Evolutionary conservation across 73 alveolate genomes (phyloP).

Genomic region (Paramecium pentaurelia): DNA sequence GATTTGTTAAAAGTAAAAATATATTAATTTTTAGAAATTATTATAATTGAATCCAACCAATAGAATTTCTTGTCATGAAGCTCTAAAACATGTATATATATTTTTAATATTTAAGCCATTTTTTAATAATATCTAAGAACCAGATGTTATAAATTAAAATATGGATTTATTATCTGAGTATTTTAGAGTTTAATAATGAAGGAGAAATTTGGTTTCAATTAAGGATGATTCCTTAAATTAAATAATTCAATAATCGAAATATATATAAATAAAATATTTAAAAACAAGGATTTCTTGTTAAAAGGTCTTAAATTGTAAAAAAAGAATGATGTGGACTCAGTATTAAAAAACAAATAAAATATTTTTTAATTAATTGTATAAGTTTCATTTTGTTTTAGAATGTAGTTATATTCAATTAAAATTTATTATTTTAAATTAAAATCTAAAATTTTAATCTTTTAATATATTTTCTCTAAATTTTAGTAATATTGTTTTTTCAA

Average conservation of each 20-base stretch:
- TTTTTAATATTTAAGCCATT: neutral
- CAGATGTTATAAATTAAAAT: neutral
- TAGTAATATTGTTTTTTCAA: neutral
- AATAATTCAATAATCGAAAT: neutral
- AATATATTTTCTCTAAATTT: neutral
- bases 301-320: neutral
- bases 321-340: neutral
- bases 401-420: neutral
- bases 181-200: neutral
- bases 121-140: neutral
- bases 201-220: neutral
- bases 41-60: neutral
- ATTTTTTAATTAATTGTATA: no score
- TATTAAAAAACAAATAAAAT: neutral
- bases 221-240: neutral
- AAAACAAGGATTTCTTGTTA: neutral
- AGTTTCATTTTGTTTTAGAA: neutral
- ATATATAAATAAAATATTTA: no score
- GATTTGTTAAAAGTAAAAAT: neutral
- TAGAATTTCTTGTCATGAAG: constrained; percentile 4
- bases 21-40: neutral
- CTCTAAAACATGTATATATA: neutral
- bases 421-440: neutral
- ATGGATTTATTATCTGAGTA: neutral
- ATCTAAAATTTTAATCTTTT: neutral